Percentiles rank a stretch among this genome's conserved stretches.
phyloP scores from a whole-genome alignment of 2,329 filamentous ascomycete genomes.

The Capronia epimyces region DNA sequence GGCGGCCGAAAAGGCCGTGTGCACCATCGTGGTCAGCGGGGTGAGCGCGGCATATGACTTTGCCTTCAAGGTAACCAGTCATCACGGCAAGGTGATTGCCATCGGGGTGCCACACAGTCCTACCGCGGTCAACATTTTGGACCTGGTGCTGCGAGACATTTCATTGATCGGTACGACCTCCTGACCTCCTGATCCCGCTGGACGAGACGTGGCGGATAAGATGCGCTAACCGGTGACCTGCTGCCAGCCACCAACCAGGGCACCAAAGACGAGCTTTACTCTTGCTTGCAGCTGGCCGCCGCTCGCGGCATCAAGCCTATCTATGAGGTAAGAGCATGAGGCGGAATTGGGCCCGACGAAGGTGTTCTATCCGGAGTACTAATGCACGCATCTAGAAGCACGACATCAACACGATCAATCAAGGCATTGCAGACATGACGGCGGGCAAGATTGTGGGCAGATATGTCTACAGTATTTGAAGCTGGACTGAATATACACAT shows the following conservation, averaged over 20 bases:
- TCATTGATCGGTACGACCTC: neutral
- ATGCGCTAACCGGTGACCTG: neutral
- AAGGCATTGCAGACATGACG: neutral
- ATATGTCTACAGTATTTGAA: neutral
- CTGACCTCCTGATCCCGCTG: neutral
- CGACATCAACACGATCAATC: neutral
- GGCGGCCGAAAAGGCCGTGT: no score
- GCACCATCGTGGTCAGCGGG: slow-evolving; percentile 1
- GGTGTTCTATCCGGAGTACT: neutral
- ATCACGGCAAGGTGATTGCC: neutral
- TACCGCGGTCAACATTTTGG: neutral
- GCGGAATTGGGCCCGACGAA: neutral
- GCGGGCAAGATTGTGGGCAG: neutral
- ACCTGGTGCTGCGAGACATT: no score
- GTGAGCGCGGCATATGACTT: neutral
- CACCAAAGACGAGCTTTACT: neutral
- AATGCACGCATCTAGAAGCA: neutral
- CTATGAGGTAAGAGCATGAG: neutral
- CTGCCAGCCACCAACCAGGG: neutral
- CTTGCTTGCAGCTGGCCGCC: neutral
- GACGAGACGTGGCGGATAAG: neutral
- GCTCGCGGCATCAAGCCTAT: neutral
- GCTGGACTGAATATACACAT: no score
- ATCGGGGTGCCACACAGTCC: neutral
- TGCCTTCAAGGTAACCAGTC: neutral